Evolutionary conservation across 176 grass and related monocot species (phyloP), one percentile per base, ranked within the genome.

Genomic region (Avena insularis): DNA sequence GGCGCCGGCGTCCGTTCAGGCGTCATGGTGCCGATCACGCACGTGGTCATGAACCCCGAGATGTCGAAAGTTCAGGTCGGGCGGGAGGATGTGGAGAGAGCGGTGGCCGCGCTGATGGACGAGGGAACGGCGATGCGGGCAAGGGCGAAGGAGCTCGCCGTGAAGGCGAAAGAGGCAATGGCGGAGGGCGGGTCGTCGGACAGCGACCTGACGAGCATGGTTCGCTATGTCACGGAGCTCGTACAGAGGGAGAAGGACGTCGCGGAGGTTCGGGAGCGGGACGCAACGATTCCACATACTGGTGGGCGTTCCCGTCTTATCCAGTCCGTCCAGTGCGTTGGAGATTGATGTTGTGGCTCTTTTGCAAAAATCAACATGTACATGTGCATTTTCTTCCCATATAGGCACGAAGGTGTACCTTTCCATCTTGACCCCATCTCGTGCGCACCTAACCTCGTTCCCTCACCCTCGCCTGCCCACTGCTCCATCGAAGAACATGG

Each of bases 121-220:
- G 78, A 84, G 1, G 86, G 74, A 1, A 9, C 54, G 8, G 80
- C 25, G 21, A 51, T 75, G 47, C 66, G 87, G 29, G 72, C 38
- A 4, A 84, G 60, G 77, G 84, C 71, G 15, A 72, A 60, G 80
- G 84, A 81, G 78, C 75, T 94, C 36, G 83, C 82, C 1, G 23
- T 31, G 12, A 77, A 12, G 45, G 68, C 54, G 5, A 77, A 14
- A 19, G 81, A 55, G 1, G 89, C 92, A 2, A 87, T 91, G 80
- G n/a, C 63, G 0, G 59, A 72, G n/a, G 89, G 69, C 15, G 92
- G 92, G 12, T 94, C 92, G n/a, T 94, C 92, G 40, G 20, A 65
- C 40, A 6, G n/a, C 3, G 85, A 87, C 38, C 19, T 91, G 12
- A 49, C 20, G 11, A 3, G 71, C 13, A 53, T 94, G 89, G 23